Evolutionary conservation across 1,284 basidiomycete species (phyloP).

Genomic region (Papiliotrema nemorosa): DNA sequence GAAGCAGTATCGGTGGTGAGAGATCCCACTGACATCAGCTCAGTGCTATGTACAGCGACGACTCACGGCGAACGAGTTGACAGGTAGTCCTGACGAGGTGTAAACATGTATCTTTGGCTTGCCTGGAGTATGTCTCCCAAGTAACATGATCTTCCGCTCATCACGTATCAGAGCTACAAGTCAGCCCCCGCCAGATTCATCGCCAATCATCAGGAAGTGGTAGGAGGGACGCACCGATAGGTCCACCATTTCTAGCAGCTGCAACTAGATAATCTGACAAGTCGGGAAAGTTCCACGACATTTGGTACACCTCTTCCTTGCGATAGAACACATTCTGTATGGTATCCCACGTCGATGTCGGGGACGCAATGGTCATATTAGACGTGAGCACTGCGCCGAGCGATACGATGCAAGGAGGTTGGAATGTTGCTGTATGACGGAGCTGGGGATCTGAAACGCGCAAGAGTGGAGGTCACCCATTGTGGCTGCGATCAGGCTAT

Average conservation of each 20-base stretch:
- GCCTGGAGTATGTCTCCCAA: constrained; percentile 63
- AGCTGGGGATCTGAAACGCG: too few relatives aligned
- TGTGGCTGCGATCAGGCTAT: too few relatives aligned
- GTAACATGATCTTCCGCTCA: constrained; percentile 69
- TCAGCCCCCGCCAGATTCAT: too few relatives aligned
- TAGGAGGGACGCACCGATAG: constrained; percentile 62
- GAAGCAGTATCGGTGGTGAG: constrained; percentile 34
- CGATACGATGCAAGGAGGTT: too few relatives aligned
- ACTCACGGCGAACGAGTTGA: constrained; percentile 50
- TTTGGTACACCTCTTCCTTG: constrained; percentile 75
- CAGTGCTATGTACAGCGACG: neutral
- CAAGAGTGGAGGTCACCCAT: too few relatives aligned
- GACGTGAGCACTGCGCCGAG: too few relatives aligned
- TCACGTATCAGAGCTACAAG: constrained; percentile 81
- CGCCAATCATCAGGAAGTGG: too few relatives aligned
- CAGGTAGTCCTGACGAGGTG: constrained; percentile 48
- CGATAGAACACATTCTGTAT: constrained; percentile 53
- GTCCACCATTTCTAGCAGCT: constrained; percentile 80
- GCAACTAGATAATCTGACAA: constrained; percentile 76
- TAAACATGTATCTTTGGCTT: constrained; percentile 61
- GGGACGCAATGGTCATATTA: neutral
- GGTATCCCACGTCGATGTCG: constrained; percentile 39
- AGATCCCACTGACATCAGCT: constrained; percentile 38
- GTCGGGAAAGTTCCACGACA: constrained; percentile 73
- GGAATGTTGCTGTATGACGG: too few relatives aligned